Evolutionary conservation across 2,329 filamentous ascomycete genomes (phyloP).

Genomic region (Elsinoe fawcettii): DNA sequence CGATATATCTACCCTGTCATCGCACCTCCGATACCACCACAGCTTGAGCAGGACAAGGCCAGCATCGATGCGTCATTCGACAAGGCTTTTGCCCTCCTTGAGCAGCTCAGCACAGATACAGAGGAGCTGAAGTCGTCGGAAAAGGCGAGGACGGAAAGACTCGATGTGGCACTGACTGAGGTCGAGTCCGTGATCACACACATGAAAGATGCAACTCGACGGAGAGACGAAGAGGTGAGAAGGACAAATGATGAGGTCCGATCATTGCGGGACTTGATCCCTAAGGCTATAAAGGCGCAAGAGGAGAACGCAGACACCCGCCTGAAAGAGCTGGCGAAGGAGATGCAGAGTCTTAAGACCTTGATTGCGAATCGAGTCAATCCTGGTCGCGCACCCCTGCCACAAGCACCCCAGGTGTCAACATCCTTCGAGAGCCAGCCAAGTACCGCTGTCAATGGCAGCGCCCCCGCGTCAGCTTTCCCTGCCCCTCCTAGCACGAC

Average conservation of each 20-base stretch:
- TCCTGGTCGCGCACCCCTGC: slow-evolving; percentile 17
- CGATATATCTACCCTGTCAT: slow-evolving; percentile 89
- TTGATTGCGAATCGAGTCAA: slow-evolving; percentile 61
- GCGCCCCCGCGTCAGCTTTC: neutral
- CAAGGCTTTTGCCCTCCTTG: slow-evolving; percentile 80
- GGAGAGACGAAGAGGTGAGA: slow-evolving; percentile 80
- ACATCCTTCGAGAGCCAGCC: neutral
- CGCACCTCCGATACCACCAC: slow-evolving; percentile 84
- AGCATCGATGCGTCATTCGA: slow-evolving; percentile 90
- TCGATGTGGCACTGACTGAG: slow-evolving; percentile 74
- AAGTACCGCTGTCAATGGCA: slow-evolving; percentile 7
- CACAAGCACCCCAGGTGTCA: slow-evolving; percentile 21
- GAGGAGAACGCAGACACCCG: slow-evolving; percentile 75
- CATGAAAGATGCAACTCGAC: slow-evolving; percentile 70
- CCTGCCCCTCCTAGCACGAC: slow-evolving; percentile 21
- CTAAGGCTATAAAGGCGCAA: slow-evolving; percentile 79
- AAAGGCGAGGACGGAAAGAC: slow-evolving; percentile 69
- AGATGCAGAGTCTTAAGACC: slow-evolving; percentile 88
- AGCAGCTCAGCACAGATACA: slow-evolving; percentile 87
- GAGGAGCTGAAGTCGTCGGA: slow-evolving; percentile 80
- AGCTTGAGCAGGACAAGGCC: slow-evolving; percentile 89
- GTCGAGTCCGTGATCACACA: slow-evolving; percentile 76
- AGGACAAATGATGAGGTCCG: slow-evolving; percentile 80
- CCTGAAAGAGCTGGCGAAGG: slow-evolving; percentile 74
- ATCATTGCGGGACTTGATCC: slow-evolving; percentile 73